phyloP scores from a whole-genome alignment of 371 early-diverging fungal species.

The Fennellomyces sp. region DNA sequence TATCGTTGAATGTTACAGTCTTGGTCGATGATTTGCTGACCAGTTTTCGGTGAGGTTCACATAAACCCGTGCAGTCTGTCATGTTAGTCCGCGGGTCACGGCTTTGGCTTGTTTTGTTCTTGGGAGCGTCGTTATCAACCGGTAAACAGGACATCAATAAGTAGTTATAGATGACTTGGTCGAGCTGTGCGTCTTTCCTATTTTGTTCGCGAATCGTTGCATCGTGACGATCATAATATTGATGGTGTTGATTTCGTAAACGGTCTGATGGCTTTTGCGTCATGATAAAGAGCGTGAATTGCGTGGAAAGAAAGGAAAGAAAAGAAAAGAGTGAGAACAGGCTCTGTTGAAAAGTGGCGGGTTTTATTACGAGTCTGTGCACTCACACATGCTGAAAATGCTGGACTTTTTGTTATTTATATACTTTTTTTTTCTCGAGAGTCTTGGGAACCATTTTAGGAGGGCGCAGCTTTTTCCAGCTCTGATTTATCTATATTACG shows the following conservation, averaged over 20 bases:
- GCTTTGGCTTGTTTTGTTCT: not conserved
- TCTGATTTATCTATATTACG: too few species aligned
- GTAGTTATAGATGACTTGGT: not conserved
- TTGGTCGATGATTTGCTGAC: not conserved
- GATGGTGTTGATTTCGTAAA: not conserved
- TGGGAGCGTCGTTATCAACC: not conserved
- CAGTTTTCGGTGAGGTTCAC: too few species aligned
- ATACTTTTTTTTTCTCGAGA: too few species aligned
- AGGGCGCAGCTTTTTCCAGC: too few species aligned
- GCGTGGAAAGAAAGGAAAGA: not conserved
- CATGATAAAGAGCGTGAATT: not conserved
- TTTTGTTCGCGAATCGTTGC: not conserved
- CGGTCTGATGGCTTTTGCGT: not conserved
- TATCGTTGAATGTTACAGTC: constrained; percentile 1
- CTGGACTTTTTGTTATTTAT: too few species aligned
- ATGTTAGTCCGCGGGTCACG: not conserved
- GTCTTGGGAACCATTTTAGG: too few species aligned
- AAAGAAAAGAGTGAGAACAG: not conserved
- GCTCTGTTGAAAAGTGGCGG: too few species aligned
- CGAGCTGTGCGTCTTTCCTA: not conserved
- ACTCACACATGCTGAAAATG: too few species aligned
- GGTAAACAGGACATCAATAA: not conserved
- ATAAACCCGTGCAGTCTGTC: not conserved
- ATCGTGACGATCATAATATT: not conserved
- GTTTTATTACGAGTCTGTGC: too few species aligned